Evolutionary conservation across 192 early-diverging fungal genomes (phyloP).

Genomic region (Phycomyces blakesleeanus): DNA sequence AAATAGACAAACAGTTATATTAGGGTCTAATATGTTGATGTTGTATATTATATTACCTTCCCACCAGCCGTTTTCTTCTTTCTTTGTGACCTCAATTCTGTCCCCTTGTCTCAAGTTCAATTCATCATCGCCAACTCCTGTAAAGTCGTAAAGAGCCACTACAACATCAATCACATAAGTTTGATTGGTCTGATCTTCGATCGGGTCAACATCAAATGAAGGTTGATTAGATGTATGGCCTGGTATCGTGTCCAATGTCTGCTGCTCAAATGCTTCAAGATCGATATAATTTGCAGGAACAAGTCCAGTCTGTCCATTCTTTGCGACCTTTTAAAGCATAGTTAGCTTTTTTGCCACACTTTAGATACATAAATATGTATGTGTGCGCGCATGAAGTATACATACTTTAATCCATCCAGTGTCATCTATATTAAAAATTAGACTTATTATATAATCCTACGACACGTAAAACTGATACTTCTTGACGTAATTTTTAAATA

Average conservation of each 20-base stretch:
- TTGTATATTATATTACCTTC: constrained; percentile 39
- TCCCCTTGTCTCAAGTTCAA: constrained; percentile 46
- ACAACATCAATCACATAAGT: background rate
- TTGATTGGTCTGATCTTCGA: background rate
- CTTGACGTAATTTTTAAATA: constrained; percentile 53
- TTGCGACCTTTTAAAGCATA: background rate
- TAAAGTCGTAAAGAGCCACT: constrained; percentile 49
- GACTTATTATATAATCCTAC: background rate
- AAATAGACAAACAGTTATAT: background rate
- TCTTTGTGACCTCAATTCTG: constrained; percentile 41
- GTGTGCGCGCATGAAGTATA: no score
- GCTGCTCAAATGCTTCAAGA: constrained; percentile 28
- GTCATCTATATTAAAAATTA: constrained; percentile 38
- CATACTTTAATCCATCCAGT: constrained; percentile 57
- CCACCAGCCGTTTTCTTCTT: constrained; percentile 56
- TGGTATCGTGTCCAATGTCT: background rate
- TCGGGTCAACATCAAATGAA: no score
- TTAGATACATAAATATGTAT: background rate
- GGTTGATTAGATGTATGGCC: background rate
- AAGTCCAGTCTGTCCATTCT: constrained; percentile 22
- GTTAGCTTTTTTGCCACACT: background rate
- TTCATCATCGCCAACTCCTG: constrained; percentile 48
- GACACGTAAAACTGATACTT: constrained; percentile 6
- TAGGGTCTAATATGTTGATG: no score
- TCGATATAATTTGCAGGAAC: constrained; percentile 53